Conservation (phyloP, 768 basidiomycete genomes). For the Floccularia luteovirens region DNA sequence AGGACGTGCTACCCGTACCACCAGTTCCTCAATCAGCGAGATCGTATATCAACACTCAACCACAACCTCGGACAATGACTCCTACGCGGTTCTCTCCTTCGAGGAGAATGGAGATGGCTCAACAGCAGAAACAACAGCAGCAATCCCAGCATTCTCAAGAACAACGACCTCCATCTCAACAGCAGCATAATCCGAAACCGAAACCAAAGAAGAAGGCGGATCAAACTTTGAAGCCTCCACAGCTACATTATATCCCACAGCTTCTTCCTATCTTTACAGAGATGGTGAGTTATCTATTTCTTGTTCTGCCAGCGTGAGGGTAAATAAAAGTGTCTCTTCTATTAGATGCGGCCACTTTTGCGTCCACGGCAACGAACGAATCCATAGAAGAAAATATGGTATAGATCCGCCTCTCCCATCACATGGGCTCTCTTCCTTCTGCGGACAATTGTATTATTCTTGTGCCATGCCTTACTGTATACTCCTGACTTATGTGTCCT, state of each 20-base stretch:
- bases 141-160: no score
- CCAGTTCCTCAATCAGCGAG: constrained; percentile 35
- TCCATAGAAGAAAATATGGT: constrained; percentile 3
- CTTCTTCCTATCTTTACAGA: constrained; percentile 88
- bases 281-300: constrained; percentile 50
- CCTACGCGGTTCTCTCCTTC: no score
- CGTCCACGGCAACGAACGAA: constrained; percentile 10
- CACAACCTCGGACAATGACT: no score
- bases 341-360: constrained; percentile 37
- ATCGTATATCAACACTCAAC: constrained; percentile 19
- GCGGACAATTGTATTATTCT: no score
- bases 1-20: constrained; percentile 30
- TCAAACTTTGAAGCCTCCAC: constrained; percentile 58
- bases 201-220: constrained; percentile 38
- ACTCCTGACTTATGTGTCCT: no score
- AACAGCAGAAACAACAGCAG: no score
- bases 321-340: not conserved
- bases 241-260: constrained; percentile 69
- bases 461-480: no score
- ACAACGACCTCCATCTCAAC: no score
- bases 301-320: not conserved
- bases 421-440: not conserved
- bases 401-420: not conserved
- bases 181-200: no score
- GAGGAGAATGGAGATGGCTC: no score